Base-by-base conservation (phyloP, 2,329 filamentous ascomycete species). In the Aspergillus sp. region DNA sequence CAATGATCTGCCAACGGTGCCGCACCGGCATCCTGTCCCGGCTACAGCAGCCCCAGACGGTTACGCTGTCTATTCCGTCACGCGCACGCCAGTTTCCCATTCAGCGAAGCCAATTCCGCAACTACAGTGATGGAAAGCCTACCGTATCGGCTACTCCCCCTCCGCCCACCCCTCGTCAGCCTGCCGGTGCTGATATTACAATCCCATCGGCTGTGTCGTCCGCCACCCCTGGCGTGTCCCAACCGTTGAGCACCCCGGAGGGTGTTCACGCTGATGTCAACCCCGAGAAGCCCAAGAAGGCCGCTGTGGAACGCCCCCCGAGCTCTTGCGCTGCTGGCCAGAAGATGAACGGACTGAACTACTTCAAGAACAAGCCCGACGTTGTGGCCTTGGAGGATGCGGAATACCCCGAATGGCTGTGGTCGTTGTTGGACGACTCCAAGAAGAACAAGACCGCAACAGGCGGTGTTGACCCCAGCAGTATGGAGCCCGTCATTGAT, bases 391-490 rank as follows among this genome's bases (percentile, higher is more conserved):
- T 75, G 68, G 79, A 81, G 58, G 80, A 82, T 63, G 71, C 74
- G 45, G 80, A 81, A 64, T 82, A 82, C 64, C 80, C 80, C 13
- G 76, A 80, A 13, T 82, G 80, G 80, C 63, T 82, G 56, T 82
- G 80, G 80, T 70, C 65, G 4, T 66, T 82, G 59, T 64, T 81
- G 60, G 77, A 79, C 54, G 70, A 75, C 57, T 58, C 67, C n/a
- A 72, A 69, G 58, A 74, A 72, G 50, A 65, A 41, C n/a, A 55
- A 74, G 25, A 67, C 69, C 15, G 73, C 73, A 53, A 67, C 70
- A 59, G 75, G 74, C 13, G 73, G 74, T 55, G 75, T 79, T 41
- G 78, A 80, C 63, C 65, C 72, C 41, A 74, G 69, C 67, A 73
- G 76, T 79, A 79, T 60, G 74, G 58, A 19, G 58, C 23, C 25